Evolutionary conservation across 805 yeast genomes (phyloP), one percentile per base, ranked within the genome.

Genomic region (Pichia occidentalis): DNA sequence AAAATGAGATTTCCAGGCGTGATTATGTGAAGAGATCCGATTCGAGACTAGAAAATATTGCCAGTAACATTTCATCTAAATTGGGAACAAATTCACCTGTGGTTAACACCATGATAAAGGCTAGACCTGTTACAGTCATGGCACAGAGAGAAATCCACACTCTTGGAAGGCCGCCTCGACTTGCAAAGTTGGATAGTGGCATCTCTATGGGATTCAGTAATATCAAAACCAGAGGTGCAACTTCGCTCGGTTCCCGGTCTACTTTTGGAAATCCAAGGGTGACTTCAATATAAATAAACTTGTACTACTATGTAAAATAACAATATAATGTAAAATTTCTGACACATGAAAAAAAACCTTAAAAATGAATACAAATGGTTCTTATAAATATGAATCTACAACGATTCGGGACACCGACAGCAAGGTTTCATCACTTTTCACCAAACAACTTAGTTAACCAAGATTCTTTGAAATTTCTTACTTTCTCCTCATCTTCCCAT

Each of bases 381-480:
- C 26, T 8, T 29, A 11, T 11, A 22, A 11, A 24, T 14, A 27
- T 18, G 17, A 14, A 26, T 8, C 20, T 26, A n/a, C 19, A 26
- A 13, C 7, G 4, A 4, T 23, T 7, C 20, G 18, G 20, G 14
- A 7, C 14, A 27, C 14, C 11, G 14, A n/a, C 27, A 16, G n/a
- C 20, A 12, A 24, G 4, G n/a, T 16, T 23, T 11, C 11, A 54
- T 71, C 36, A 62, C 40, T 62, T 65, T 25, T 59, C 62, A 12
- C 75, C 75, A 51, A 70, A 70, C 4, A 69, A 42, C 39, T 53
- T 49, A 1, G 71, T 65, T 16, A 64, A 29, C 67, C 67, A 61
- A 20, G 66, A 54, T 22, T 60, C 48, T 24, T 51, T 46, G 41
- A 70, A 71, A 8, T 54, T 50, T 35, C 58, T 57, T 12, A 48